phyloP scores from a whole-genome alignment of 345 rosid species.

The Euphorbia peplus region DNA sequence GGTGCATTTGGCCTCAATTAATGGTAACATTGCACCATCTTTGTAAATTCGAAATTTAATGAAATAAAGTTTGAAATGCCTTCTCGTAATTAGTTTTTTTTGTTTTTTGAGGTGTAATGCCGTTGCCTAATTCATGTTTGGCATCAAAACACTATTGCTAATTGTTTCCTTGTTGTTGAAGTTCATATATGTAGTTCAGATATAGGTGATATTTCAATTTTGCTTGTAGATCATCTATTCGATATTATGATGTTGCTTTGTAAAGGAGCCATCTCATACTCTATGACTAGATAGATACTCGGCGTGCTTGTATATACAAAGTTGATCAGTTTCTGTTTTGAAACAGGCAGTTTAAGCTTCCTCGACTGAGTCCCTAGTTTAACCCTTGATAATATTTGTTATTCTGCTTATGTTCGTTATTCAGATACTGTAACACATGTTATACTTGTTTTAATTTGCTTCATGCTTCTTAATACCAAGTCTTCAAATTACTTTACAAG shows the following conservation, averaged over 20 bases:
- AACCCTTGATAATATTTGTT: neutral
- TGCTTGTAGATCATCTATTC: neutral
- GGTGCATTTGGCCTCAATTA: conserved; percentile 18
- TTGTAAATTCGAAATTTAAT: conserved; percentile 24
- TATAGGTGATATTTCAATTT: conserved; percentile 3
- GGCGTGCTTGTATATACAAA: neutral
- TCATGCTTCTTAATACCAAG: neutral
- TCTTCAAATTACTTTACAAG: neutral
- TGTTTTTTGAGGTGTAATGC: neutral
- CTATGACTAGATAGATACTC: neutral
- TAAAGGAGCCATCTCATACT: neutral
- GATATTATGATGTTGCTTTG: no score
- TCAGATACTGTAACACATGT: neutral
- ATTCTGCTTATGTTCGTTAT: neutral
- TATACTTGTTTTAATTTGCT: neutral
- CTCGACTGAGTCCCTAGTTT: neutral
- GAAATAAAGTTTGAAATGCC: conserved; percentile 16
- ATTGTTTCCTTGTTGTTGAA: neutral
- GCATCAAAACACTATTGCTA: neutral
- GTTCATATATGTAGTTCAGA: conserved; percentile 1
- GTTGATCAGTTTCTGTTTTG: neutral
- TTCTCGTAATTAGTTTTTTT: neutral
- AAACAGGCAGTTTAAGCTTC: neutral
- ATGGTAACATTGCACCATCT: conserved; percentile 22
- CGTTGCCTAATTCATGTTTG: conserved; percentile 1